A percentile compares a stretch with the other conserved stretches of the same genome.
phyloP scores from a whole-genome alignment of 2,329 filamentous ascomycete genomes.

The Colletotrichum australisinense region DNA sequence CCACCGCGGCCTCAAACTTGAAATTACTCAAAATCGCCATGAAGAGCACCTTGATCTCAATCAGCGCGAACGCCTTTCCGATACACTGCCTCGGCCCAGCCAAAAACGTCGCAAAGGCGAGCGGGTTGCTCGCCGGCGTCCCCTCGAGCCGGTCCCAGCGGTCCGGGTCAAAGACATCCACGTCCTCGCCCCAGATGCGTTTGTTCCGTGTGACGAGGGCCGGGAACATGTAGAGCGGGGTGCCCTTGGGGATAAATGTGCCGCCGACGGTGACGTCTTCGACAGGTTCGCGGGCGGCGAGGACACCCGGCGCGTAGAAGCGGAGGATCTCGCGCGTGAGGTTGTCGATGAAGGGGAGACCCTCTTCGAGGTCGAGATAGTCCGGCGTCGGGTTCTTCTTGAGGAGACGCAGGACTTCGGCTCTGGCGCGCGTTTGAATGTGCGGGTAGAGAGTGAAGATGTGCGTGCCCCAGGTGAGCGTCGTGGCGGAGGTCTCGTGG shows the following conservation, averaged over 20 bases:
- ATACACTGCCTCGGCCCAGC: slow-evolving; percentile 52
- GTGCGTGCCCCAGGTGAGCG: slow-evolving; percentile 55
- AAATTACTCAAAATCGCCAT: slow-evolving; percentile 47
- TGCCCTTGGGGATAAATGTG: slow-evolving; percentile 48
- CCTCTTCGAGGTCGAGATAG: slow-evolving; percentile 51
- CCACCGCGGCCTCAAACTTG: slow-evolving; percentile 39
- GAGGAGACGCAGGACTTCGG: slow-evolving; percentile 53
- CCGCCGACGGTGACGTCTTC: slow-evolving; percentile 48
- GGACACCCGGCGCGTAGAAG: slow-evolving; percentile 50
- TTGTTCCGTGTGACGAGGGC: slow-evolving; percentile 49
- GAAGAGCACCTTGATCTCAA: slow-evolving; percentile 52
- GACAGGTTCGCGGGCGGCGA: slow-evolving; percentile 44
- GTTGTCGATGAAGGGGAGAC: slow-evolving; percentile 53
- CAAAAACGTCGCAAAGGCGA: slow-evolving; percentile 50
- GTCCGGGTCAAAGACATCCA: slow-evolving; percentile 48
- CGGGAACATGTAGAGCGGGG: slow-evolving; percentile 48
- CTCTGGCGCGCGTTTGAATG: slow-evolving; percentile 50
- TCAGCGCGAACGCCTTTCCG: slow-evolving; percentile 47
- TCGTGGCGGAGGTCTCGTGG: slow-evolving; percentile 56
- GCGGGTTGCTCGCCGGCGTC: slow-evolving; percentile 39
- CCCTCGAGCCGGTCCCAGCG: slow-evolving; percentile 48
- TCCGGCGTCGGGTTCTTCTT: slow-evolving; percentile 50
- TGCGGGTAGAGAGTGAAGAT: slow-evolving; percentile 48
- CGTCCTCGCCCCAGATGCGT: slow-evolving; percentile 51
- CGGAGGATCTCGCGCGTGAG: slow-evolving; percentile 57